Base-by-base conservation (phyloP, 331 rosid genomes). In the Rhamnella rubrinervis region DNA sequence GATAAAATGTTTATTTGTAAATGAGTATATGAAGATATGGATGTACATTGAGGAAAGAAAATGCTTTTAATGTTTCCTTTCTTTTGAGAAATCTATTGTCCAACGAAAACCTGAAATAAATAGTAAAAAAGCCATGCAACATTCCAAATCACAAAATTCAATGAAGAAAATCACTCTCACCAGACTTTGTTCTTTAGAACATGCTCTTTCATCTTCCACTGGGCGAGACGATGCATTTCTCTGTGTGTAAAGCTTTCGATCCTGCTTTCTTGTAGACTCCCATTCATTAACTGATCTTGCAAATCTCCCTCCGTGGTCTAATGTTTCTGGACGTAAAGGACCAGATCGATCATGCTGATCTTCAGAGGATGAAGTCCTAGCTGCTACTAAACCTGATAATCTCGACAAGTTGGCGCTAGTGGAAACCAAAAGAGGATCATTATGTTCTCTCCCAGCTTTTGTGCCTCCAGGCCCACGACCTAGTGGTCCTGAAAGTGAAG, bases 401-500 rank as follows among this genome's bases (percentile, higher is more conserved):
- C 66, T 80, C 50, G 91, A 66, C 66, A 77, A 81, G 80, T 81
- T 79, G 70, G 74, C 71, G 76, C 78, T 73, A 67, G 67, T 82
- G 50, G 89, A 69, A 65, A 55, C 55, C 67, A 55, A 51, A 51
- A 61, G 66, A 59, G 25, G 70, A 72, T 80, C 85, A 74, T 71
- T 71, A 50, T 59, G 63, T 71, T 87, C 89, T 65, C 63, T 87
- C 41, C 81, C 81, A 47, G 73, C 67, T 72, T 77, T 87, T 44
- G 75, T 65, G 82, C 79, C 70, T 78, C 71, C 84, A 46, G 80
- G 74, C 37, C 72, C 84, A 46, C 76, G 87, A 81, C 78, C 72
- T 65, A 90, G 73, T 50, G 90, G 93, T 44, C 98, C 98, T 16
- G 98, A 93, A 65, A 77, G 81, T 59, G 92, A 87, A 80, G 80